Percentiles rank a stretch among this genome's conserved stretches.
These are phyloP conservation scores for Exophiala calicioides DNA, from an alignment of 2,329 filamentous ascomycete species.

Conservation along the genomic window DNA sequence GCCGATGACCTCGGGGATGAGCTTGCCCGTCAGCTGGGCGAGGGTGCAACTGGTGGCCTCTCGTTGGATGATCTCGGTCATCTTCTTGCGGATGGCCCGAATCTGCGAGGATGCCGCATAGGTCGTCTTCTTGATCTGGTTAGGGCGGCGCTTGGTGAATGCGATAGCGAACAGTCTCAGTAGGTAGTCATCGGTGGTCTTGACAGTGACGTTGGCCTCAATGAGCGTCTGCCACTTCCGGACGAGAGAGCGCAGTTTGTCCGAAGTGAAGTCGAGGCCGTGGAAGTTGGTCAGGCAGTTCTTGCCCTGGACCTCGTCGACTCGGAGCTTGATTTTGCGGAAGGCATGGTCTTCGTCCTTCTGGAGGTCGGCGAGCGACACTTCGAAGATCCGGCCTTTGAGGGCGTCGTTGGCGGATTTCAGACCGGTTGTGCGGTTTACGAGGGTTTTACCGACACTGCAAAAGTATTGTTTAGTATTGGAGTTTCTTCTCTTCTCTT, in stretches of 20 bases:
- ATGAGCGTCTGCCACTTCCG: slow-evolving; percentile 99
- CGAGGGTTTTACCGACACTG: slow-evolving; percentile 99
- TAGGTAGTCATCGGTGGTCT: slow-evolving; percentile 99
- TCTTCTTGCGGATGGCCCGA: slow-evolving; percentile 98
- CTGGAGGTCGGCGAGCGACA: slow-evolving; percentile 97
- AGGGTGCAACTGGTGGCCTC: slow-evolving; percentile 94
- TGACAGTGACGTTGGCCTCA: slow-evolving; percentile 99
- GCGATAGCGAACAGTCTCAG: slow-evolving; percentile 98
- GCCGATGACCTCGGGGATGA: slow-evolving; percentile 98
- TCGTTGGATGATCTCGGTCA: slow-evolving; percentile 97
- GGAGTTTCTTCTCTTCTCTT: slow-evolving; percentile 25
- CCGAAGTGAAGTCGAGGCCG: slow-evolving; percentile 99
- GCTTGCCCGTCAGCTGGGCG: slow-evolving; percentile 94
- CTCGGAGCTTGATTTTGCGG: slow-evolving; percentile 98
- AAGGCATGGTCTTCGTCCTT: slow-evolving; percentile 99
- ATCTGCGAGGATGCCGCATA: slow-evolving; percentile 98
- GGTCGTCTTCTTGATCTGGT: slow-evolving; percentile 99
- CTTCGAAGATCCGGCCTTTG: slow-evolving; percentile 98
- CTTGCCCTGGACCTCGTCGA: slow-evolving; percentile 99
- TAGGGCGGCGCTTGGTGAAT: slow-evolving; percentile 98
- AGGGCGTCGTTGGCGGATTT: slow-evolving; percentile 99
- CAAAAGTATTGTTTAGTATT: slow-evolving; percentile 39
- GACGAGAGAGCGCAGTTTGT: slow-evolving; percentile 98
- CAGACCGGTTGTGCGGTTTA: slow-evolving; percentile 98
- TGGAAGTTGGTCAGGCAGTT: slow-evolving; percentile 99